Conservation (phyloP, 176 grass and related monocot genomes). For the Oryza glaberrima region DNA sequence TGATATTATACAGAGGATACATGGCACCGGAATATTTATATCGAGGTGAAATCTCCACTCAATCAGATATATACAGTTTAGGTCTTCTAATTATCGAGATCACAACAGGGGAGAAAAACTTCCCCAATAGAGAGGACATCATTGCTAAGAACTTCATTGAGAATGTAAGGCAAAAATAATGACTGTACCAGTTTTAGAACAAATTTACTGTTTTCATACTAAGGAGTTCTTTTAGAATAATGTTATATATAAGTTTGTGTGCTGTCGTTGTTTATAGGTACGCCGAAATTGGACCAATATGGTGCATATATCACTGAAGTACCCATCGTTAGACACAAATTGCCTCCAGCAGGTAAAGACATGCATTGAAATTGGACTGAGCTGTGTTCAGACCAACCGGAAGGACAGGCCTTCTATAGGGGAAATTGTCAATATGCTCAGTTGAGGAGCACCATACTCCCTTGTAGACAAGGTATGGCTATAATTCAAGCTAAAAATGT, state of each 20-base stretch:
- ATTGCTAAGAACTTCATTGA: slow-evolving; percentile 27
- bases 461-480: too few species aligned
- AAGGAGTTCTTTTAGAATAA: not conserved
- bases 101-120: slow-evolving; percentile 25
- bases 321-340: not conserved
- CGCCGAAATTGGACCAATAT: slow-evolving; percentile 4
- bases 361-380: slow-evolving; percentile 36
- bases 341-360: slow-evolving; percentile 6
- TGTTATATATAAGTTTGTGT: not conserved
- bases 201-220: too few species aligned
- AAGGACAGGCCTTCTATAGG: slow-evolving; percentile 18
- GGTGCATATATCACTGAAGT: not conserved
- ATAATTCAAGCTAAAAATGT: too few species aligned
- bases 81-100: slow-evolving; percentile 46
- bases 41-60: slow-evolving; percentile 35
- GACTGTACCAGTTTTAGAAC: not conserved
- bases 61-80: slow-evolving; percentile 47
- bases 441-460: not conserved
- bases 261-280: slow-evolving; percentile 28
- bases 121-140: not conserved
- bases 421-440: slow-evolving; percentile 3
- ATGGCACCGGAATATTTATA: slow-evolving; percentile 49
- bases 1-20: slow-evolving; percentile 32
- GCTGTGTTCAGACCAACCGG: slow-evolving; percentile 18
- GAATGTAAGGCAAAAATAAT: slow-evolving; percentile 20